These are phyloP conservation scores for Plasmodium fragile DNA, from an alignment of 169 alveolate species.

Conservation along the genomic window DNA sequence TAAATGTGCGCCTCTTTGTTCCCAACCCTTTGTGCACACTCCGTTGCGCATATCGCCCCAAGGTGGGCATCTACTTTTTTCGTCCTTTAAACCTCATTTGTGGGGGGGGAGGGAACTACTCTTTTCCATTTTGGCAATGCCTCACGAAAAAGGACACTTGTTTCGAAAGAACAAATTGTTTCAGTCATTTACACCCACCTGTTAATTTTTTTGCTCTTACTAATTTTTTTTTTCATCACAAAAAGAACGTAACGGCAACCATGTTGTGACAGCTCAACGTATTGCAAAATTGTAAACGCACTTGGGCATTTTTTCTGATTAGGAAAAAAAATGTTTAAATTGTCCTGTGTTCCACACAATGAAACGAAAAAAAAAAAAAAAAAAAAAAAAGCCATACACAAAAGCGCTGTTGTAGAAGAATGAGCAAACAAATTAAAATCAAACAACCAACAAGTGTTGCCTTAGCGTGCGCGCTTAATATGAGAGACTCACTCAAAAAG, in stretches of 20 bases:
- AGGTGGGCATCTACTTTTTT: background rate
- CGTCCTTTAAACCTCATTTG: background rate
- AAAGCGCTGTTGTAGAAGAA: background rate
- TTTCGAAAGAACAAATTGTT: constrained; percentile 6
- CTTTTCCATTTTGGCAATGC: background rate
- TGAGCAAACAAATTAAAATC: background rate
- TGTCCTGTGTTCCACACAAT: background rate
- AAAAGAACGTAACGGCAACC: background rate
- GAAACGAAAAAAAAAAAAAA: constrained; percentile 7
- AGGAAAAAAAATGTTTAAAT: background rate
- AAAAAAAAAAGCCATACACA: background rate
- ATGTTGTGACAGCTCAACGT: constrained; percentile 1
- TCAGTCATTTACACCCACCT: background rate
- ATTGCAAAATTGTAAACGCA: constrained; percentile 8
- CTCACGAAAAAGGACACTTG: background rate
- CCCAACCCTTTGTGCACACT: background rate
- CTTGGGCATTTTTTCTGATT: background rate
- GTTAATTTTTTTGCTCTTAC: background rate
- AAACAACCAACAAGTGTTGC: background rate
- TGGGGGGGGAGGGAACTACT: background rate
- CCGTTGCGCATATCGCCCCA: background rate
- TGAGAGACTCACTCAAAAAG: background rate
- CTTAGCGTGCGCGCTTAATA: background rate
- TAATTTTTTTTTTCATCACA: background rate
- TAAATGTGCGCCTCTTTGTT: background rate